These are phyloP conservation scores for Diaporthe ampelina DNA, from an alignment of 2,329 filamentous ascomycete genomes.

Conservation along the genomic window DNA sequence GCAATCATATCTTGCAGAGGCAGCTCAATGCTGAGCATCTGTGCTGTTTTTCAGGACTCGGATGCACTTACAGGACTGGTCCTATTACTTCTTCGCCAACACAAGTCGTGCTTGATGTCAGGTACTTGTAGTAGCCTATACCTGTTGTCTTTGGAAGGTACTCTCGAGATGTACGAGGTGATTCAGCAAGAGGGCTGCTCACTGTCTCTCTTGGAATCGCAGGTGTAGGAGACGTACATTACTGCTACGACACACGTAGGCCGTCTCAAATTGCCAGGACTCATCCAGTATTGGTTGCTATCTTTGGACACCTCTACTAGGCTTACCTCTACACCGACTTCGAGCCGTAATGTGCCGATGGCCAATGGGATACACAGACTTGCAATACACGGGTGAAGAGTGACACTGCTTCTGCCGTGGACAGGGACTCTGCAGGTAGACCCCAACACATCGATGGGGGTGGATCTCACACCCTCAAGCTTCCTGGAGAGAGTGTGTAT, in stretches of 20 bases:
- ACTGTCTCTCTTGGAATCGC: not conserved
- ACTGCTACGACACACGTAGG: not conserved
- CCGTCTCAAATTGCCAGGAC: not conserved
- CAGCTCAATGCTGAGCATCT: not conserved
- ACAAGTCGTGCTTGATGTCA: not conserved
- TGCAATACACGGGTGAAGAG: slow-evolving; percentile 11
- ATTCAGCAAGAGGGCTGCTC: not conserved
- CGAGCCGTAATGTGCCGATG: not conserved
- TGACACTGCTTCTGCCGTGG: slow-evolving; percentile 8
- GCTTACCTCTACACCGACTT: not conserved
- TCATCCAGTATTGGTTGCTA: slow-evolving; percentile 7
- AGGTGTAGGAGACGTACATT: no score
- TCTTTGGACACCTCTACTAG: slow-evolving; percentile 11
- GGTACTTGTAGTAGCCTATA: not conserved
- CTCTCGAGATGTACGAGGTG: not conserved
- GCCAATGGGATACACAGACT: slow-evolving; percentile 1
- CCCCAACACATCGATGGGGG: not conserved
- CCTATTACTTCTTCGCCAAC: not conserved
- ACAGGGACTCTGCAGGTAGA: slow-evolving; percentile 9
- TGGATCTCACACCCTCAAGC: not conserved
- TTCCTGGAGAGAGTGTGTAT: no score
- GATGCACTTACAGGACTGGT: not conserved
- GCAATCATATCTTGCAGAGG: not conserved
- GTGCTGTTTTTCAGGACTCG: not conserved
- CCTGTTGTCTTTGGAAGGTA: not conserved